These are phyloP conservation scores for Chaetomium tenue DNA, from an alignment of 495 filamentous ascomycete species.

Conservation along the genomic window DNA sequence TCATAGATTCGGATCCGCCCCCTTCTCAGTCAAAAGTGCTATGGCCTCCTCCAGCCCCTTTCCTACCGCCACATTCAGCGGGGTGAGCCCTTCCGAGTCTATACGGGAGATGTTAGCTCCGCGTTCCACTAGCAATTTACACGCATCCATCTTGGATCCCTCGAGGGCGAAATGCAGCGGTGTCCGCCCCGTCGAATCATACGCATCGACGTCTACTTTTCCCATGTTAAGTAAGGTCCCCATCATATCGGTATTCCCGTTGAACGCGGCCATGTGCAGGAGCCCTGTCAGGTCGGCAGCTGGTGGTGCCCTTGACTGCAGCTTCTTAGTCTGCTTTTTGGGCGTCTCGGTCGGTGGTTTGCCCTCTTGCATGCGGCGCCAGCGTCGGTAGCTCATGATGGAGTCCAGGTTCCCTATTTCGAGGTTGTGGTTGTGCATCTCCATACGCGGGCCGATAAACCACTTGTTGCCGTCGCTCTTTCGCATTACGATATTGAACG, in stretches of 20 bases:
- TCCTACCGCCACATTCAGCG: slow-evolving; percentile 30
- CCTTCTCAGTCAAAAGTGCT: slow-evolving; percentile 30
- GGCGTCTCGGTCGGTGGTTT: slow-evolving; percentile 22
- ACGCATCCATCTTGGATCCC: slow-evolving; percentile 26
- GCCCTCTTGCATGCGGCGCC: slow-evolving; percentile 27
- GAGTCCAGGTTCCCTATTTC: slow-evolving; percentile 27
- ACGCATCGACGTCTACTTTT: slow-evolving; percentile 30
- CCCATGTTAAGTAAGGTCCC: slow-evolving; percentile 36
- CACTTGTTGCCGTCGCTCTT: slow-evolving; percentile 33
- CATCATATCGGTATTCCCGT: slow-evolving; percentile 35
- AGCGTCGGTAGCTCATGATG: slow-evolving; percentile 33
- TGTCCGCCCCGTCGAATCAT: slow-evolving; percentile 35
- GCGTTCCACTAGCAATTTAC: slow-evolving; percentile 26
- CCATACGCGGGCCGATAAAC: slow-evolving; percentile 34
- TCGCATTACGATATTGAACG: slow-evolving; percentile 31
- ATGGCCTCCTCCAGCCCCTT: slow-evolving; percentile 36
- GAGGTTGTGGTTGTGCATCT: slow-evolving; percentile 37
- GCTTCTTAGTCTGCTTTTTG: slow-evolving; percentile 24
- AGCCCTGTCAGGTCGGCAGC: slow-evolving; percentile 26
- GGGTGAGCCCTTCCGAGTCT: slow-evolving; percentile 27
- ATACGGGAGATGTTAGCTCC: slow-evolving; percentile 28
- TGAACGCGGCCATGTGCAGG: slow-evolving; percentile 33
- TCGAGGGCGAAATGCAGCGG: slow-evolving; percentile 34
- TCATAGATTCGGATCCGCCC: slow-evolving; percentile 32
- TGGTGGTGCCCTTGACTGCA: too few relatives aligned